Evolutionary conservation across 768 basidiomycete genomes (phyloP), one percentile per base, ranked within the genome.

Genomic region (Glaciozyma martinii): DNA sequence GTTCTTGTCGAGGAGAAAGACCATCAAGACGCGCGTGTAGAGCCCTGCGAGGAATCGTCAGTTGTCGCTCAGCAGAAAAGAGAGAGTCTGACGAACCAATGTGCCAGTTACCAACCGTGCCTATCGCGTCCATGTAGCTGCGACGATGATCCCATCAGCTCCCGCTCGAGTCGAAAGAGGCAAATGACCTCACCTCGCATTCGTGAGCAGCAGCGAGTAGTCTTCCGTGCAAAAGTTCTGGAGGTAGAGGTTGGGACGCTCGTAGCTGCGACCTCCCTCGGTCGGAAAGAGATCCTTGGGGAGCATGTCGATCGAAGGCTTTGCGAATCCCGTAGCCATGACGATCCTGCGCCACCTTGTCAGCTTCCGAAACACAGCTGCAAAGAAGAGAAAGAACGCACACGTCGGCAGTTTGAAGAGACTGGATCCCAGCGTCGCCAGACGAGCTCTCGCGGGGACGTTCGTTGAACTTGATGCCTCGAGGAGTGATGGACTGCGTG

Each of bases 151-250:
- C 9, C 3, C 15, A 25, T 40, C 47, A 69, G 46, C 40, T 44
- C 32, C 54, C 21, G 21, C 49, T 25, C n/a, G n/a, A 50, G 49
- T 25, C 47, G 47, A 7, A 49, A 27, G 25, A 21, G 5, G 12
- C 10, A 7, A 32, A 10, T 13, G 40, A 55, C 75, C 82, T 66
- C 25, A 62, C 44, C 61, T 40, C 10, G 81, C 81, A 68, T 83
- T 84, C 6, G 82, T 83, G 73, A 79, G 72, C 33, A 83, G 74
- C 1, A 83, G 71, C 3, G 78, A 79, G 81, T 81, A 82, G 72
- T 83, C 81, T 68, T 82, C 80, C 0, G 80, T 80, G 25, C 79
- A 77, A 75, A 84, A 83, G 71, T 81, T 83, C 65, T 83, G 55
- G 21, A 83, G 76, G 66, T 83, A 83, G 56, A 82, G 66, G 59